Percentiles rank a stretch among this genome's conserved stretches.
Evolutionary conservation across 116 monocot genomes (phyloP).

Genomic region (Trichopus zeylanicus): DNA sequence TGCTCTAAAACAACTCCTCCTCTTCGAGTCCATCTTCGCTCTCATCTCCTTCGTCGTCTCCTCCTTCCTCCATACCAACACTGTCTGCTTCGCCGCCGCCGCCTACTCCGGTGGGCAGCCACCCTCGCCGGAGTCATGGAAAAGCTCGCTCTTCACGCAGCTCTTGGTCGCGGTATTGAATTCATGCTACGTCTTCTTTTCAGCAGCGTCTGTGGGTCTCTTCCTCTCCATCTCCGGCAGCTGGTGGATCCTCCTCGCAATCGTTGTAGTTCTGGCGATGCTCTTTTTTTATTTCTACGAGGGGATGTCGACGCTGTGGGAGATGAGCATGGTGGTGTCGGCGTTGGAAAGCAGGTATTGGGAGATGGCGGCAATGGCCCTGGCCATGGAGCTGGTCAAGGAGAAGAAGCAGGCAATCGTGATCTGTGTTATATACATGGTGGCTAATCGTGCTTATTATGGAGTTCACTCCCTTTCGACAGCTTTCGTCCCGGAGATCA

Average conservation of each 20-base stretch:
- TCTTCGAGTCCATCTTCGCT: background rate
- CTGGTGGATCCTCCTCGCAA: background rate
- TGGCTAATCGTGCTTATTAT: no score
- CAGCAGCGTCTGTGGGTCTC: background rate
- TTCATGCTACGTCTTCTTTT: background rate
- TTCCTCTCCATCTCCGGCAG: background rate
- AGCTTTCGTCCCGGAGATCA: no score
- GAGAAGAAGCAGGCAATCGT: background rate
- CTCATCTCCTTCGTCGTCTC: background rate
- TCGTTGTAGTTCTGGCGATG: background rate
- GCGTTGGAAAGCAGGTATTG: background rate
- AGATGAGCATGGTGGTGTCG: background rate
- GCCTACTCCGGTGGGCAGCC: background rate
- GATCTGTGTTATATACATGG: no score
- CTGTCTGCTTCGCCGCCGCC: background rate
- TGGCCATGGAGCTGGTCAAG: background rate
- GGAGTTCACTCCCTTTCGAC: no score
- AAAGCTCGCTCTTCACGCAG: background rate
- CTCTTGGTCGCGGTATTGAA: background rate
- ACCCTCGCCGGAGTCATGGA: background rate
- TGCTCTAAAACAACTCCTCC: background rate
- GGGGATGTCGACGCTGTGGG: background rate
- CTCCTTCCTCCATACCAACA: background rate
- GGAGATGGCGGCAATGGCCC: background rate
- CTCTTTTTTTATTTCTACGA: background rate